Evolutionary conservation across 305 asterid species (phyloP).

Genomic region (Solanum hybrid): DNA sequence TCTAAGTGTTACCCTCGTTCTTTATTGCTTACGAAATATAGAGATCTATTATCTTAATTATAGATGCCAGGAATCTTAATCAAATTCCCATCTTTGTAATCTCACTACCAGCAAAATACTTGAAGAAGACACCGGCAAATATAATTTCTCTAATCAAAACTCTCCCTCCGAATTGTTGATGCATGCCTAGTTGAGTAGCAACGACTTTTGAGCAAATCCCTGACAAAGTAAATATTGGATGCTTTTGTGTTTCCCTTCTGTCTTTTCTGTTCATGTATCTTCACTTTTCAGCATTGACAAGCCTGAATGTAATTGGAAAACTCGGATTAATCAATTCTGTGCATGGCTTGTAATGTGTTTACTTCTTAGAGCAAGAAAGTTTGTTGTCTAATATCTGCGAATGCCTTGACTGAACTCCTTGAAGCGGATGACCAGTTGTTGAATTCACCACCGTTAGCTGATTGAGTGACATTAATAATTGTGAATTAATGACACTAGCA

Average conservation of each 20-base stretch:
- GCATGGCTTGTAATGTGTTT: background rate
- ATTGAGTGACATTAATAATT: background rate
- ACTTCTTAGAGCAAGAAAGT: background rate
- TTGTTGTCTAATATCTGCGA: background rate
- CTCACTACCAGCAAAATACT: background rate
- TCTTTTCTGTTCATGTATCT: background rate
- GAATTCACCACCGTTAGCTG: background rate
- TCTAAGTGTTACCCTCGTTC: background rate
- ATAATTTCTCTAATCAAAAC: background rate
- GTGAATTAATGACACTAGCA: background rate
- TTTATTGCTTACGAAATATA: background rate
- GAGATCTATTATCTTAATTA: background rate
- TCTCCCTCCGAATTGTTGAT: background rate
- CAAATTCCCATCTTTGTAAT: background rate
- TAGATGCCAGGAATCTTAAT: background rate
- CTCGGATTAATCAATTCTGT: background rate
- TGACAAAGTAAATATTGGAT: background rate
- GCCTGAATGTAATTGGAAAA: background rate
- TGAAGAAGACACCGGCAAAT: background rate
- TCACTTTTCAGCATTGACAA: background rate
- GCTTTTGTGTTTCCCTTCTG: background rate
- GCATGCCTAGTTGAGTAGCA: background rate
- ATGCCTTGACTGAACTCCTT: background rate
- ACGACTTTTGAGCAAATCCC: background rate
- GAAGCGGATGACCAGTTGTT: background rate